Base-by-base conservation (phyloP, 345 rosid genomes). In the Aethionema arabicum region DNA sequence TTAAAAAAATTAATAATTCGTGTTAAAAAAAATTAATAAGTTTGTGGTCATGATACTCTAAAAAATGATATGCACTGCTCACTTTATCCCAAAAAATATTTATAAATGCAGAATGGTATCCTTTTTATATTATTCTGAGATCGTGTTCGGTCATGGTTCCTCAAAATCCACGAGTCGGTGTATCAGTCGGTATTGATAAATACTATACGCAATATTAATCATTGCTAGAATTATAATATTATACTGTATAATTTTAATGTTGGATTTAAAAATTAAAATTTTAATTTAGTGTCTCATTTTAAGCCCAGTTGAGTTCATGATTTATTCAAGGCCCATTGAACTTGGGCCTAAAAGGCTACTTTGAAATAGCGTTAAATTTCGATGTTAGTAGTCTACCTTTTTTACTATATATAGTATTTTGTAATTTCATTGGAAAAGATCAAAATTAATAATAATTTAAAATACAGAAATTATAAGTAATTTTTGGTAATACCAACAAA, bases 61-160 rank as follows among this genome's bases (percentile, higher is more conserved):
- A 21, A 21, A 21, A 21, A 21, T 21, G 27, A 21, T 21, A 21
- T 21, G 27, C 27, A 21, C 27, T 21, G 27, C 27, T 21, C 27
- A 21, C 27, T 21, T 21, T 21, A 21, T 21, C 27, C 2, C 27
- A 21, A 21, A 21, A 21, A 21, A 21, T 21, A 21, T 21, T 21
- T 21, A 21, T 21, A 42, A 51, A 50, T 59, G 32, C 59, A 59
- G 41, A 50, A 58, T 21, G 72, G 52, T 32, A 59, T 67, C 16
- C 51, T 51, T 59, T 59, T 44, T 45, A 21, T 21, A 21, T 21
- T 21, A 21, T 41, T 10, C 9, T 42, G 3, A 15, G 53, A 51
- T 67, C 72, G 72, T 67, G 72, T 59, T 51, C 11, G 52, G 53
- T 67, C 65, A 59, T 59, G 72, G 52, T 30, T 58, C 8, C 4